These are phyloP conservation scores for Lactarius sanguifluus DNA, from an alignment of 768 basidiomycete species.

Conservation along the genomic window DNA sequence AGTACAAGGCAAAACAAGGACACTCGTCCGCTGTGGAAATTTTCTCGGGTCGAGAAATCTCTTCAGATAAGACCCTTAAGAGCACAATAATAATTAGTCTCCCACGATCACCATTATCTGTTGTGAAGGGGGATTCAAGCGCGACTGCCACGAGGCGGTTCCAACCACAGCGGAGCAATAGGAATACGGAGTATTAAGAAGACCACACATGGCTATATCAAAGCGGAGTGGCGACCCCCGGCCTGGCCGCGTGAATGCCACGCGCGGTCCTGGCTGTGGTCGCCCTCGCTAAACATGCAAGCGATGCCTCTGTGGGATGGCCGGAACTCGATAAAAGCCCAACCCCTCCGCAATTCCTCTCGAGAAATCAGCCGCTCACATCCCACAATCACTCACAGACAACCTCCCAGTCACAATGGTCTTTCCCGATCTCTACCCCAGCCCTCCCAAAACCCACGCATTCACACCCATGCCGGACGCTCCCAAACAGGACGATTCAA, in stretches of 20 bases:
- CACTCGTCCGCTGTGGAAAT: neutral
- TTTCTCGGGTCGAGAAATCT: neutral
- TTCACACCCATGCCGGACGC: neutral
- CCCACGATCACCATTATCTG: neutral
- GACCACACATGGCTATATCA: neutral
- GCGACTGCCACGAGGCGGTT: neutral
- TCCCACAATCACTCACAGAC: neutral
- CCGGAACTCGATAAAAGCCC: neutral
- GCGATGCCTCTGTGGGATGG: neutral
- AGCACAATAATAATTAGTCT: neutral
- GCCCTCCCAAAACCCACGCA: neutral
- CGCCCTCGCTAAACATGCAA: neutral
- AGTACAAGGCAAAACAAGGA: neutral
- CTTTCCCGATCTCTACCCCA: neutral
- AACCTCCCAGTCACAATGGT: neutral
- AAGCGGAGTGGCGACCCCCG: neutral
- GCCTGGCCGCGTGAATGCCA: neutral
- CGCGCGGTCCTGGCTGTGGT: neutral
- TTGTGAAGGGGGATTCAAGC: neutral
- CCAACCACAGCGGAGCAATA: neutral
- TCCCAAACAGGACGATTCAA: neutral
- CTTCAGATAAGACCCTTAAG: neutral
- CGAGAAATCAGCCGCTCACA: neutral
- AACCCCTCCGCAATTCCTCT: neutral
- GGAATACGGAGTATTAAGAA: neutral